These are phyloP conservation scores for Salvia splendens DNA, from an alignment of 257 asterid species.

Conservation along the genomic window DNA sequence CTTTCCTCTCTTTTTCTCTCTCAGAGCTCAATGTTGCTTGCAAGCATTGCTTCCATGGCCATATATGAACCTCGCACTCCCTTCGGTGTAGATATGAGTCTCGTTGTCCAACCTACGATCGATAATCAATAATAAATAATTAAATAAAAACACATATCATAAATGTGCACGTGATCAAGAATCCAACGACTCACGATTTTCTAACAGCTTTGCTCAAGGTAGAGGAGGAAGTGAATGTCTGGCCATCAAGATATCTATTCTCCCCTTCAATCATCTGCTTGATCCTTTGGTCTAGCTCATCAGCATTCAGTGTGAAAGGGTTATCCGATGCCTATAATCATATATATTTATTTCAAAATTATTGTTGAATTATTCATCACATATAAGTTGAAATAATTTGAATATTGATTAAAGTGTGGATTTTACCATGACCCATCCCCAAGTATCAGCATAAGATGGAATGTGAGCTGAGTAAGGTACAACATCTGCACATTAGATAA, in stretches of 20 bases:
- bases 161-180: neutral
- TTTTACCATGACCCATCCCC: conserved; percentile 99
- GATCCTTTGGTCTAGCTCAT: conserved; percentile 73
- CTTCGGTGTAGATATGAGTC: conserved; percentile 86
- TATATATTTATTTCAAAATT: neutral
- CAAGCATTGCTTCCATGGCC: conserved; percentile 46
- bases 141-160: neutral
- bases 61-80: conserved; percentile 83
- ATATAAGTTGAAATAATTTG: too few species aligned
- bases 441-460: conserved; percentile 93
- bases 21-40: conserved; percentile 45
- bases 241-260: conserved; percentile 76
- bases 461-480: conserved; percentile 93
- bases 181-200: conserved; percentile 55
- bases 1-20: conserved; percentile 1
- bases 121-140: neutral
- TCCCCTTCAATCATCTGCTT: conserved; percentile 77
- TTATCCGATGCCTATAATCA: conserved; percentile 71
- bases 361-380: neutral
- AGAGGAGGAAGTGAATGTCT: conserved; percentile 78
- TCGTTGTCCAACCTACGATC: conserved; percentile 61
- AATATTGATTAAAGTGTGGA: neutral
- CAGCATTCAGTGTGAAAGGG: conserved; percentile 52
- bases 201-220: conserved; percentile 88
- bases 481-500: conserved; percentile 61